These are phyloP conservation scores for Multifurca ochricompacta DNA, from an alignment of 768 basidiomycete genomes.

Conservation along the genomic window DNA sequence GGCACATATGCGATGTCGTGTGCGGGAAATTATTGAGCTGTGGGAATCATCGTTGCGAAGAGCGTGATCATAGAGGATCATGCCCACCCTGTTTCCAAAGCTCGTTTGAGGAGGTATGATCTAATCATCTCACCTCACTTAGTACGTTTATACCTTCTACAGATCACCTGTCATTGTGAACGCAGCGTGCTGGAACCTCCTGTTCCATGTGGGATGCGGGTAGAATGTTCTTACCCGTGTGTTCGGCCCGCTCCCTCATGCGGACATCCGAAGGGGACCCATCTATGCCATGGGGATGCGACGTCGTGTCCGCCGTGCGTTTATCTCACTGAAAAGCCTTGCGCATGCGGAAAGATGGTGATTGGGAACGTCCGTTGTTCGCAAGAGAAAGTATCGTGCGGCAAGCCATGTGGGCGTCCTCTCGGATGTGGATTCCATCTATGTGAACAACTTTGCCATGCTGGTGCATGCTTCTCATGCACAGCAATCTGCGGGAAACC, in stretches of 20 bases:
- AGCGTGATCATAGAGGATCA: constrained; percentile 70
- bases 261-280: constrained; percentile 71
- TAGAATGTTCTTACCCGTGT: constrained; percentile 79
- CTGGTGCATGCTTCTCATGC: constrained; percentile 74
- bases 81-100: constrained; percentile 84
- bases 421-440: constrained; percentile 84
- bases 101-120: constrained; percentile 80
- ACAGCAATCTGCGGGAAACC: constrained; percentile 76
- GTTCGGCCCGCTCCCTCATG: constrained; percentile 61
- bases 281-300: constrained; percentile 75
- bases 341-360: constrained; percentile 83
- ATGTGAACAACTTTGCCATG: constrained; percentile 79
- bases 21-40: constrained; percentile 69
- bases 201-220: constrained; percentile 74
- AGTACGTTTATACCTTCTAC: not conserved
- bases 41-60: constrained; percentile 73
- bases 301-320: constrained; percentile 79
- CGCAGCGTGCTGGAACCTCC: constrained; percentile 86
- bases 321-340: constrained; percentile 66
- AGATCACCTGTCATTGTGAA: constrained; percentile 78
- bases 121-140: not conserved
- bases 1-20: constrained; percentile 79
- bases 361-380: constrained; percentile 81
- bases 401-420: constrained; percentile 69
- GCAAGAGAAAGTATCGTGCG: constrained; percentile 81